A percentile compares a stretch with the other conserved stretches of the same genome.
Conservation (phyloP, 140 eudicot species). For the Anethum foeniculum region DNA sequence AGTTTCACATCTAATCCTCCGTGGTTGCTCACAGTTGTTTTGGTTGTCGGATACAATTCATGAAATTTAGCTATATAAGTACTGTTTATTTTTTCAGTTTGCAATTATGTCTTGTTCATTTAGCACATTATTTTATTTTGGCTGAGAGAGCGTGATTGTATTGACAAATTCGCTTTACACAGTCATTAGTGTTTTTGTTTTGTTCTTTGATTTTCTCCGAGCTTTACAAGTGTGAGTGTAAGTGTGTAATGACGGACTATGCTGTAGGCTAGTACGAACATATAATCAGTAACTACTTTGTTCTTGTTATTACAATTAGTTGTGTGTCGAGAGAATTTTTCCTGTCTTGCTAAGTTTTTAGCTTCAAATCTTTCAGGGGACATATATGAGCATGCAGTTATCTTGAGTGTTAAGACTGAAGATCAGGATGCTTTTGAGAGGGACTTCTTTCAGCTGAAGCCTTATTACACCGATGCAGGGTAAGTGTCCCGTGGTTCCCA, state of each 20-base stretch:
- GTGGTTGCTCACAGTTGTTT: neutral
- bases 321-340: neutral
- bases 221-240: neutral
- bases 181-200: neutral
- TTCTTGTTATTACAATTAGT: neutral
- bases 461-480: slow-evolving; percentile 7
- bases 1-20: neutral
- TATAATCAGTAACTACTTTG: neutral
- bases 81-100: neutral
- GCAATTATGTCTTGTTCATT: neutral
- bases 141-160: neutral
- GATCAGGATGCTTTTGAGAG: slow-evolving; percentile 11
- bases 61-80: neutral
- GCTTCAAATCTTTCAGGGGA: neutral
- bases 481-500: neutral
- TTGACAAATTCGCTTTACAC: neutral
- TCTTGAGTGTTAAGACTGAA: slow-evolving; percentile 1
- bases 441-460: slow-evolving; percentile 10
- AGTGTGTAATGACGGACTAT: neutral
- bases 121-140: neutral
- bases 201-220: neutral
- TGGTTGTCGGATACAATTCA: neutral
- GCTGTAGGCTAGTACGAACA: neutral
- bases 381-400: neutral
- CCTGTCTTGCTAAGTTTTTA: neutral